A percentile compares a stretch with the other conserved stretches of the same genome.
phyloP scores from a whole-genome alignment of 2,329 filamentous ascomycete genomes.

The Eutypa lata region DNA sequence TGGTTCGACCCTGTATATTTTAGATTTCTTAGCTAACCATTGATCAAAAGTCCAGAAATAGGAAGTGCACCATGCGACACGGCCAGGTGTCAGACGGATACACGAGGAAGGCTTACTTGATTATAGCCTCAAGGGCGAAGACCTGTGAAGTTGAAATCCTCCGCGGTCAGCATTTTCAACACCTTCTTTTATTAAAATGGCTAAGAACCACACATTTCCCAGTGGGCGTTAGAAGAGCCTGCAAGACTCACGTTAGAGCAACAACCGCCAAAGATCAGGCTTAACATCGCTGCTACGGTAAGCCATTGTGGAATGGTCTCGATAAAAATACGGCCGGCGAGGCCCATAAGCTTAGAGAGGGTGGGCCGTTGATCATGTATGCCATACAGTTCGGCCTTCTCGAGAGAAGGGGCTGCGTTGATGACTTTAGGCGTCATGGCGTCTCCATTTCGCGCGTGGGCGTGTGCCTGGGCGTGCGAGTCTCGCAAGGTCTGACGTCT shows the following conservation, averaged over 20 bases:
- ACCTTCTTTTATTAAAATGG: conserved; percentile 6
- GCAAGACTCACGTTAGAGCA: conserved; percentile 75
- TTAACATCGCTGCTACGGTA: conserved; percentile 65
- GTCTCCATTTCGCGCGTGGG: conserved; percentile 35
- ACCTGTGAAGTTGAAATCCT: conserved; percentile 54
- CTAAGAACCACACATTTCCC: not conserved
- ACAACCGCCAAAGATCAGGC: conserved; percentile 91
- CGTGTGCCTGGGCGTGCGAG: conserved; percentile 35
- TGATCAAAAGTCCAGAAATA: not conserved
- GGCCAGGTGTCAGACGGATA: conserved; percentile 1
- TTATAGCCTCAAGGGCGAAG: conserved; percentile 92
- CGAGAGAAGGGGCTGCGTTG: conserved; percentile 50
- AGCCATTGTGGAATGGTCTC: conserved; percentile 62
- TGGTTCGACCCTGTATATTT: conserved; percentile 65
- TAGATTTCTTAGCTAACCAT: conserved; percentile 1
- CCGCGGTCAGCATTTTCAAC: conserved; percentile 3
- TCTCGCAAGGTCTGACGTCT: conserved; percentile 45
- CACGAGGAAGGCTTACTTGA: conserved; percentile 64
- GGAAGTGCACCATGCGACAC: not conserved
- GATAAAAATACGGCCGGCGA: conserved; percentile 51
- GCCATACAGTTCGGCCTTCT: conserved; percentile 53
- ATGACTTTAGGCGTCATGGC: conserved; percentile 46
- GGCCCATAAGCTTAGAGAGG: conserved; percentile 47
- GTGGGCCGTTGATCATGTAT: conserved; percentile 50
- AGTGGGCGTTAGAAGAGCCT: not conserved